Base-by-base conservation (phyloP, 2,329 filamentous ascomycete genomes). In the Chaetomiaceae sp. region DNA sequence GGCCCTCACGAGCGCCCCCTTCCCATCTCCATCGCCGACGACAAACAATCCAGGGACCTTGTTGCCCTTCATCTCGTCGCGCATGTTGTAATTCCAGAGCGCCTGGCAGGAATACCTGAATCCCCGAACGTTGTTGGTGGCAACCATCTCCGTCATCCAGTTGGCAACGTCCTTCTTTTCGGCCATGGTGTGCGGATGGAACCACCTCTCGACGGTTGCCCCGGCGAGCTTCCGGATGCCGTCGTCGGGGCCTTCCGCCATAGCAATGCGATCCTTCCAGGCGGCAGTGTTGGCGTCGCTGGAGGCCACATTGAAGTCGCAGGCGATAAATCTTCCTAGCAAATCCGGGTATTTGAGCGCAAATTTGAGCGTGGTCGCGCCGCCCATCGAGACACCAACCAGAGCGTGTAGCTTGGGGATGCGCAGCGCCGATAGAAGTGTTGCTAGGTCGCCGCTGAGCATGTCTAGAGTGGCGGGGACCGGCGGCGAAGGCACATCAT, bases 301-400 rank as follows among this genome's bases (percentile, higher is more conserved):
- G 0, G 85, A 84, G 5, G 81, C 77, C 7, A 81, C 78, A 67
- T 90, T 92, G 65, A 89, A 95, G 69, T 94, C 89, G 68, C 88
- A 91, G 3, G 85, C 78, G 20, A 92, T 74, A 66, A 90, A 87
- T 6, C 75, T 75, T 1, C 62, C 66, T 13, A 90, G 70, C 38
- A 81, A 76, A 1, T 71, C 58, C 0, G 87, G 85, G 62, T 88
- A 78, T 36, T 75, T 75, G 46, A 95, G 78, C 0, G 86, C 85
- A 47, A 87, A 84, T 65, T 86, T 85, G 45, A 94, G 78, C 1
- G 85, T 77, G 1, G 89, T 94, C 2, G 86, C 88, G 48, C 90
- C 90, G 58, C 90, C 90, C 67, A 94, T 82, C 32, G 84, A 89
- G 3, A 95, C 89, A 18, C 90, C 90, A 18, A 94, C 73, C 0